A percentile compares a stretch with the other conserved stretches of the same genome.
Conservation (phyloP, 495 filamentous ascomycete species). For the Corynascus novoguineensis region DNA sequence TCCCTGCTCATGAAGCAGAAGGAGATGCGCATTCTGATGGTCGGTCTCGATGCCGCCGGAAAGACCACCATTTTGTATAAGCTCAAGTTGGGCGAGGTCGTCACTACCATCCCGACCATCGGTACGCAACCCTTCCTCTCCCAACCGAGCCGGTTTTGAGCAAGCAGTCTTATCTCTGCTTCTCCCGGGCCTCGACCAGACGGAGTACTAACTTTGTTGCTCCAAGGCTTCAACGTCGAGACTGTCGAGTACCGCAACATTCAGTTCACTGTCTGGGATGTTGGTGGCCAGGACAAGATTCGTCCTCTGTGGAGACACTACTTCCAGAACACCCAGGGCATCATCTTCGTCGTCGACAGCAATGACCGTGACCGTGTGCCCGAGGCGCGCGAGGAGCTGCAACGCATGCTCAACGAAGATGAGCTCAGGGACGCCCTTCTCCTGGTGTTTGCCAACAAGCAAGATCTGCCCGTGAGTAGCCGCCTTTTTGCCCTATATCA, state of each 20-base stretch:
- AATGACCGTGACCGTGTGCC: conserved; percentile 99
- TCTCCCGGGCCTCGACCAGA: background rate
- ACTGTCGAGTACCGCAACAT: conserved; percentile 99
- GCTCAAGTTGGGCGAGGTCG: conserved; percentile 99
- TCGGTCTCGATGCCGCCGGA: conserved; percentile 97
- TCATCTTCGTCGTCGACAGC: conserved; percentile 99
- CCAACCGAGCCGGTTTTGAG: background rate
- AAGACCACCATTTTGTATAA: conserved; percentile 99
- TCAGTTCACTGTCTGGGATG: conserved; percentile 99
- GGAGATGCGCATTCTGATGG: conserved; percentile 99
- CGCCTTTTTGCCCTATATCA: background rate
- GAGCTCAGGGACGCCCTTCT: conserved; percentile 96
- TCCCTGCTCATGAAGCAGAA: conserved; percentile 87
- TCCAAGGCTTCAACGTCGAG: conserved; percentile 96
- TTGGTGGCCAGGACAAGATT: conserved; percentile 99
- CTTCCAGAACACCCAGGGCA: conserved; percentile 99
- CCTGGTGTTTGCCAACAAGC: conserved; percentile 99
- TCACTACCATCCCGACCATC: conserved; percentile 98
- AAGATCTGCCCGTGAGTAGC: conserved; percentile 91
- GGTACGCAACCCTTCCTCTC: conserved; percentile 58
- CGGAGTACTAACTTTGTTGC: conserved; percentile 24
- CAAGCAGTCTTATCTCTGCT: background rate
- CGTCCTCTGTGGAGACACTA: conserved; percentile 99
- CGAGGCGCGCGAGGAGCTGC: conserved; percentile 97
- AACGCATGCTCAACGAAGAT: conserved; percentile 99